Base-by-base conservation (phyloP, 2,329 filamentous ascomycete genomes). In the Cladosporium oxysporum region DNA sequence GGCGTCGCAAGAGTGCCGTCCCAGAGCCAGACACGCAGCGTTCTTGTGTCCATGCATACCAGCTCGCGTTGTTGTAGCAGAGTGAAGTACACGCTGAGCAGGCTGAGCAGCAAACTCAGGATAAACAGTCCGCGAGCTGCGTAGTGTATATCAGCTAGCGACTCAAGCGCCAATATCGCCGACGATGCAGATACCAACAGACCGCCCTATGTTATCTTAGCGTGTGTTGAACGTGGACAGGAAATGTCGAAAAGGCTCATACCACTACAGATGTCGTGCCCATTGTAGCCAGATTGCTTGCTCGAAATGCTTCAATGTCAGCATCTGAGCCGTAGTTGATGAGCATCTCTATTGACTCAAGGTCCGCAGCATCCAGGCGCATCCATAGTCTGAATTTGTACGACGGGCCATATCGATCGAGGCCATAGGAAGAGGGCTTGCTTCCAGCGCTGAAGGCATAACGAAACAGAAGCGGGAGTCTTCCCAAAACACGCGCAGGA, bases 81-180 rank as follows among this genome's bases (percentile, higher is more conserved):
- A n/a, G 55, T 67, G 41, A 69, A 70, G 61, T 67, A 69, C 12
- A 70, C 67, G 7, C 65, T 62, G 35, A 69, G 47, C 12, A 70
- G 49, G 28, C 63, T 66, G 28, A 70, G 57, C 61, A 68, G 65
- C 3, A 69, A 58, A 26, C 67, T 67, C 11, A 70, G 41, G 2
- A 66, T 67, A 52, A 70, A 67, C 7, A 70, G 37, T 26, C 59
- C 68, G 1, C 67, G 62, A n/a, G 68, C 64, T 49, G 58, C 52
- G 3, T 66, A 49, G 33, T 70, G 65, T 26, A 69, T 65, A 49
- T 70, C 52, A 28, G 29, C 57, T 23, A 60, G 50, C n/a, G 64
- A 62, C 50, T 60, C 50, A 14, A 66, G 37, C 3, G 64, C 57
- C 10, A 66, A n/a, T 14, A 65, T 65, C 16, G 62, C 62, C 8